Conservation (phyloP, 768 basidiomycete genomes). For the Pholiota conissans region DNA sequence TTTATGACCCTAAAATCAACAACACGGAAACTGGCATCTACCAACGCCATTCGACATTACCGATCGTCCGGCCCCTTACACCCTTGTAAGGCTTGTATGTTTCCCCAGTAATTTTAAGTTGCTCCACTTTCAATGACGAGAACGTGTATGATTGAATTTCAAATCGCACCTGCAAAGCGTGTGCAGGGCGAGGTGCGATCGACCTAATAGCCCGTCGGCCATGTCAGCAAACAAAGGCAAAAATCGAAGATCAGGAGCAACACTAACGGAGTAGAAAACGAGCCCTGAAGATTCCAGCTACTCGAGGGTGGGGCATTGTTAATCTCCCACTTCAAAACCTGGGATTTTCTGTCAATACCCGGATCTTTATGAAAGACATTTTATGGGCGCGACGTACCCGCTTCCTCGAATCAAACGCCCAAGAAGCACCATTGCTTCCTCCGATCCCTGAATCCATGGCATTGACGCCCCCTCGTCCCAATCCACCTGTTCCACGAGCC, state of each 20-base stretch:
- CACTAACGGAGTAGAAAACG: conserved; percentile 66
- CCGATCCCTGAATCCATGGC: conserved; percentile 30
- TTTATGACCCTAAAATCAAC: neutral
- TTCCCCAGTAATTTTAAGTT: conserved; percentile 78
- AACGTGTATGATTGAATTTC: conserved; percentile 71
- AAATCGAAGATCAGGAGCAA: neutral
- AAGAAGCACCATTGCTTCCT: conserved; percentile 53
- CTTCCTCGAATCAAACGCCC: conserved; percentile 76
- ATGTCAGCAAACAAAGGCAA: neutral
- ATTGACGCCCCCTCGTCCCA: conserved; percentile 33
- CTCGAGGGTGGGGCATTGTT: conserved; percentile 64
- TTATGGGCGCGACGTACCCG: conserved; percentile 40
- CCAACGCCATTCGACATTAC: conserved; percentile 72
- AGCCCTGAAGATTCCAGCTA: conserved; percentile 72
- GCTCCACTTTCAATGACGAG: conserved; percentile 82
- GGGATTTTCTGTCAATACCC: neutral
- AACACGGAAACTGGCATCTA: conserved; percentile 19
- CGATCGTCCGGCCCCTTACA: conserved; percentile 67
- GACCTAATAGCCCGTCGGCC: conserved; percentile 23
- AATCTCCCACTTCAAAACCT: conserved; percentile 84
- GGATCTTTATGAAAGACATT: neutral
- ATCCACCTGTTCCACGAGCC: conserved; percentile 53
- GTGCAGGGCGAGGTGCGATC: conserved; percentile 62
- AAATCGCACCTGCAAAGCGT: conserved; percentile 72
- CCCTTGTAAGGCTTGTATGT: conserved; percentile 92